Evolutionary conservation across 2,329 filamentous ascomycete species (phyloP), one percentile per base, ranked within the genome.

Genomic region (Graphiopsis chlorocephala): DNA sequence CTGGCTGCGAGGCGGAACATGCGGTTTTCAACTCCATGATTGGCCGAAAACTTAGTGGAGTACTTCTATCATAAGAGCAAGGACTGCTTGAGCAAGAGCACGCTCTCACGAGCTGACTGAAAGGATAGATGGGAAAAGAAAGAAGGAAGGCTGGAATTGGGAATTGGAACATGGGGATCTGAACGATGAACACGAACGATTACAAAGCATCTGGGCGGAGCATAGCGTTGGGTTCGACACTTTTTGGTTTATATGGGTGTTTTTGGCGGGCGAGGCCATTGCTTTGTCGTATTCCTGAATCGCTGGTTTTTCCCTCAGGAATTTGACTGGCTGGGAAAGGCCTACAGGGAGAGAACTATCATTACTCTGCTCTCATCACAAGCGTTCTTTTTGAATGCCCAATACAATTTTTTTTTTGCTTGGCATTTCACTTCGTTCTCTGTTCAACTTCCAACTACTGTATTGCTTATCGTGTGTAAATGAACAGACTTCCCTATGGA

Each of bases 171-270:
- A 26, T 10, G 20, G 50, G 28, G 26, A 33, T 33, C 26, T 28
- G 35, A 29, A 58, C 25, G 55, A 58, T 58, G 29, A 23, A 58
- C 55, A 58, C 25, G 55, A 58, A 55, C 28, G 29, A 25, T 15
- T 4, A 15, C 20, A n/a, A 38, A 33, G 53, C 55, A 38, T 45
- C 45, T 45, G 55, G 55, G 35, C n/a, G 33, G 55, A 42, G 55
- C 55, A 58, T 45, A 58, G 55, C 55, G 23, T 12, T 17, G 33
- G 55, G 8, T 12, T 20, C 3, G 15, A 17, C 15, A n/a, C 20
- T 23, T 23, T 17, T 20, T 33, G 14, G 15, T 31, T 29, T 33
- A 4, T 33, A 4, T 55, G 28, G 25, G 3, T 29, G 4, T 31
- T 17, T n/a, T 53, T 42, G n/a, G 38, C 38, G 23, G 10, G 38